These are phyloP conservation scores for Diaporthe batatas DNA, from an alignment of 2,329 filamentous ascomycete species.

Conservation along the genomic window DNA sequence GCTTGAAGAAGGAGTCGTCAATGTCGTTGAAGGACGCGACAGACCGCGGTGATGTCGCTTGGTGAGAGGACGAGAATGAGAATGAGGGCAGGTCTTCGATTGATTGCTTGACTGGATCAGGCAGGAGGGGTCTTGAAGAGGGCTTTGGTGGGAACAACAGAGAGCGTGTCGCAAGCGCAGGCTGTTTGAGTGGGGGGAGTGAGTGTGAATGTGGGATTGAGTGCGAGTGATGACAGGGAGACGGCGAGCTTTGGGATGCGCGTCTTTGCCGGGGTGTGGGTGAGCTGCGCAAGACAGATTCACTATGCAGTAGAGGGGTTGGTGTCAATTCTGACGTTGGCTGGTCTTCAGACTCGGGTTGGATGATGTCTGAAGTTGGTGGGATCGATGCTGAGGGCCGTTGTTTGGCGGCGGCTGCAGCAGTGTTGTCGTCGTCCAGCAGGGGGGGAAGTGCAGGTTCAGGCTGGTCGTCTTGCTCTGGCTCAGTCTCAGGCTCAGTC, in stretches of 20 bases:
- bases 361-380: constrained; percentile 22
- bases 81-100: constrained; percentile 37
- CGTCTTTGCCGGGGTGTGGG: constrained; percentile 15
- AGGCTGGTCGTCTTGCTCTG: constrained; percentile 3
- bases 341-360: constrained; percentile 30
- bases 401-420: constrained; percentile 16
- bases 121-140: constrained; percentile 34
- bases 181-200: constrained; percentile 8
- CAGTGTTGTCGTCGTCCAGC: background rate
- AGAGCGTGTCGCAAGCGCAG: constrained; percentile 28
- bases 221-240: constrained; percentile 32
- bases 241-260: constrained; percentile 22
- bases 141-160: constrained; percentile 23
- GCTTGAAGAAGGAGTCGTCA: constrained; percentile 40
- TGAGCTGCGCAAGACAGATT: constrained; percentile 26
- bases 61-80: constrained; percentile 29
- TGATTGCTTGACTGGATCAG: constrained; percentile 41
- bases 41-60: constrained; percentile 37
- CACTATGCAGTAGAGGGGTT: constrained; percentile 10
- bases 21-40: constrained; percentile 40
- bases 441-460: constrained; percentile 17
- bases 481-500: background rate
- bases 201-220: constrained; percentile 14
- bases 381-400: constrained; percentile 14
- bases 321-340: constrained; percentile 17